Evolutionary conservation across 495 filamentous ascomycete species (phyloP).

Genomic region (Aspergillus sparsus): DNA sequence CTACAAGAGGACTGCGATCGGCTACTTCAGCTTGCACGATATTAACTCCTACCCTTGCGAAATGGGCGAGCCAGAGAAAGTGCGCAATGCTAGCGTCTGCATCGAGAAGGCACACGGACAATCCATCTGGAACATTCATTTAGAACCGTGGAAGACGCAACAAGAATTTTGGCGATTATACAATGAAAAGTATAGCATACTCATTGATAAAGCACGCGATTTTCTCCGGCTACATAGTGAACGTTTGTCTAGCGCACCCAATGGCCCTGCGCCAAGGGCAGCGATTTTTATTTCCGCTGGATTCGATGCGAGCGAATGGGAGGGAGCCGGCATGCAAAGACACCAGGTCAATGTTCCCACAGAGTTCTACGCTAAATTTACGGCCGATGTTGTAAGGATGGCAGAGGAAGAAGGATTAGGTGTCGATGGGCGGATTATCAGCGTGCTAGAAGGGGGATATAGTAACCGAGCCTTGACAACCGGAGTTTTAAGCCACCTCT

Average conservation of each 20-base stretch:
- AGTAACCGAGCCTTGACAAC: slow-evolving; percentile 86
- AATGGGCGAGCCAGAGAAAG: slow-evolving; percentile 81
- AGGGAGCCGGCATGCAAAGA: slow-evolving; percentile 87
- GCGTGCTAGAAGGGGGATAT: slow-evolving; percentile 94
- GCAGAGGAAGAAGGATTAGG: slow-evolving; percentile 77
- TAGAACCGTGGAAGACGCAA: slow-evolving; percentile 79
- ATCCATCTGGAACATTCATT: slow-evolving; percentile 93
- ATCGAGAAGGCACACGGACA: slow-evolving; percentile 90
- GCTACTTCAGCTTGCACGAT: slow-evolving; percentile 95
- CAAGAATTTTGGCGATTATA: slow-evolving; percentile 89
- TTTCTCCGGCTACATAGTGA: slow-evolving; percentile 72
- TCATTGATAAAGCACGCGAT: slow-evolving; percentile 76
- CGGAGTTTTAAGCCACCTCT: slow-evolving; percentile 84
- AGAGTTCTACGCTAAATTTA: slow-evolving; percentile 91
- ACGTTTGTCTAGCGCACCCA: slow-evolving; percentile 53
- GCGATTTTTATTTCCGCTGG: slow-evolving; percentile 94
- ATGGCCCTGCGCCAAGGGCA: slow-evolving; percentile 63
- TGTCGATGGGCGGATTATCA: slow-evolving; percentile 82
- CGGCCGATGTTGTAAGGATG: slow-evolving; percentile 76
- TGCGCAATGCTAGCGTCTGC: slow-evolving; percentile 87
- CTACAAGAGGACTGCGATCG: slow-evolving; percentile 81
- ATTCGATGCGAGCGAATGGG: slow-evolving; percentile 96
- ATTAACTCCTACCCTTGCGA: slow-evolving; percentile 98
- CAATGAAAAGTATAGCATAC: slow-evolving; percentile 65
- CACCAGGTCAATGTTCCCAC: slow-evolving; percentile 95